phyloP scores from a whole-genome alignment of 306 rosid species.

The Pyrus pyrifolia region DNA sequence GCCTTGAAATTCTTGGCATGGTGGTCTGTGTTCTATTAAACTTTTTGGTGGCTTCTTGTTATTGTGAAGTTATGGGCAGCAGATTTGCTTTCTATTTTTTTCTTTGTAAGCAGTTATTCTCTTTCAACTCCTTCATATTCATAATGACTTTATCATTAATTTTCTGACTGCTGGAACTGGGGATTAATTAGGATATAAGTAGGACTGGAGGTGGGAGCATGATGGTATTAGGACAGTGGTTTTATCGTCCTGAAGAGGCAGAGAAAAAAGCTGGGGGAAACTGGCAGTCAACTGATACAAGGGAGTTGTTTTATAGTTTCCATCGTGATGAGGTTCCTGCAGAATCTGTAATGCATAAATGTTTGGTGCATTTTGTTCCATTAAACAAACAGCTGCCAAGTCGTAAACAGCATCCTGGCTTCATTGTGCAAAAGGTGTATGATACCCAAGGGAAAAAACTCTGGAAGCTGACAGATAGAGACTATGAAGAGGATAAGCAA shows the following conservation, averaged over 20 bases:
- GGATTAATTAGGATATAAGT: conserved; percentile 58
- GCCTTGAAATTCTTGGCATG: background rate
- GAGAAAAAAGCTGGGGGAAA: conserved; percentile 72
- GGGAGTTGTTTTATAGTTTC: conserved; percentile 93
- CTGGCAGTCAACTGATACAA: conserved; percentile 89
- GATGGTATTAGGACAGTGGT: conserved; percentile 89
- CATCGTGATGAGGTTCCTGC: conserved; percentile 97
- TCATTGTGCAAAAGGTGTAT: conserved; percentile 83
- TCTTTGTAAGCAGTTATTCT: background rate
- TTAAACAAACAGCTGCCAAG: conserved; percentile 73
- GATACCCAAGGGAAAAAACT: conserved; percentile 88
- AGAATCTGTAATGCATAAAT: conserved; percentile 93
- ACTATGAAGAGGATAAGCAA: conserved; percentile 73
- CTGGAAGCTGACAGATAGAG: conserved; percentile 88
- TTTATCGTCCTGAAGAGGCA: conserved; percentile 99
- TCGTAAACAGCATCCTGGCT: conserved; percentile 88
- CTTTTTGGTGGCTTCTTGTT: background rate
- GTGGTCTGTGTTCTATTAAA: background rate
- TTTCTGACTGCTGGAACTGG: conserved; percentile 14
- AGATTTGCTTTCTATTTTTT: conserved; percentile 6
- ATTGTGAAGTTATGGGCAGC: conserved; percentile 2
- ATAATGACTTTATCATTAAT: background rate
- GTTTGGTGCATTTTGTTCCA: conserved; percentile 89
- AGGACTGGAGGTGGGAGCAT: conserved; percentile 48
- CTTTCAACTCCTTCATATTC: background rate